A percentile compares a stretch with the other conserved stretches of the same genome.
Evolutionary conservation across 1,284 basidiomycete species (phyloP).

Genomic region (Cryptococcus floricola): DNA sequence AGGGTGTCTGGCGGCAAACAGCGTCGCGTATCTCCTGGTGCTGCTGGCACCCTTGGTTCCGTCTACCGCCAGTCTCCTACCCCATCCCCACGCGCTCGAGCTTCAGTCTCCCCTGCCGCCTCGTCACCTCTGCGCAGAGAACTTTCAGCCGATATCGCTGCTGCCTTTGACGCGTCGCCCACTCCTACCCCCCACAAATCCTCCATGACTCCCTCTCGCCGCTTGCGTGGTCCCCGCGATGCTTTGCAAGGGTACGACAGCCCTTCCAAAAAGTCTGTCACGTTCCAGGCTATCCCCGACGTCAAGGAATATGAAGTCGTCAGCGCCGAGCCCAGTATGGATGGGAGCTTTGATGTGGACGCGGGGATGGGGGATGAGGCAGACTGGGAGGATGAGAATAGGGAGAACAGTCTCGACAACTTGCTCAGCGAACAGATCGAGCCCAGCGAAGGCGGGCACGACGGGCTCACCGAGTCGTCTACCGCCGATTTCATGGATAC

Average conservation of each 20-base stretch:
- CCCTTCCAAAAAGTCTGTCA: slow-evolving; percentile 68
- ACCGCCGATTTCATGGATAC: slow-evolving; percentile 49
- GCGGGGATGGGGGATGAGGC: slow-evolving; percentile 51
- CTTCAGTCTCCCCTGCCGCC: too few species aligned
- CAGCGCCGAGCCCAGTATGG: slow-evolving; percentile 54
- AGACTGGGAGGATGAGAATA: slow-evolving; percentile 30
- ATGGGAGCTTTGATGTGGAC: slow-evolving; percentile 53
- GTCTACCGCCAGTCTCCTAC: slow-evolving; percentile 29
- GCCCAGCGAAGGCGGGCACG: background rate
- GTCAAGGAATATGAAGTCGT: slow-evolving; percentile 79
- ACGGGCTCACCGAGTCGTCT: slow-evolving; percentile 28
- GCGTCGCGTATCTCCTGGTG: slow-evolving; percentile 27
- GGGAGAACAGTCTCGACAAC: slow-evolving; percentile 30
- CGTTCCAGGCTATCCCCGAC: slow-evolving; percentile 78
- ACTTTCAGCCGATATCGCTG: slow-evolving; percentile 4
- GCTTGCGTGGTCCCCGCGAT: slow-evolving; percentile 72
- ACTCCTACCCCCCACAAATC: slow-evolving; percentile 55
- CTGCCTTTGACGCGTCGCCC: slow-evolving; percentile 14
- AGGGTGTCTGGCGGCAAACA: slow-evolving; percentile 23
- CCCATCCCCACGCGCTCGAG: slow-evolving; percentile 23
- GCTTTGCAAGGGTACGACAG: slow-evolving; percentile 43
- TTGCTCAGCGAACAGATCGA: slow-evolving; percentile 3
- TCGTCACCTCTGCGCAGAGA: slow-evolving; percentile 31
- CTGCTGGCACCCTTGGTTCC: slow-evolving; percentile 4
- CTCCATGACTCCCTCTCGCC: slow-evolving; percentile 67